Conservation (phyloP, 177 flowering plant genomes). For the Vitis hybrid region DNA sequence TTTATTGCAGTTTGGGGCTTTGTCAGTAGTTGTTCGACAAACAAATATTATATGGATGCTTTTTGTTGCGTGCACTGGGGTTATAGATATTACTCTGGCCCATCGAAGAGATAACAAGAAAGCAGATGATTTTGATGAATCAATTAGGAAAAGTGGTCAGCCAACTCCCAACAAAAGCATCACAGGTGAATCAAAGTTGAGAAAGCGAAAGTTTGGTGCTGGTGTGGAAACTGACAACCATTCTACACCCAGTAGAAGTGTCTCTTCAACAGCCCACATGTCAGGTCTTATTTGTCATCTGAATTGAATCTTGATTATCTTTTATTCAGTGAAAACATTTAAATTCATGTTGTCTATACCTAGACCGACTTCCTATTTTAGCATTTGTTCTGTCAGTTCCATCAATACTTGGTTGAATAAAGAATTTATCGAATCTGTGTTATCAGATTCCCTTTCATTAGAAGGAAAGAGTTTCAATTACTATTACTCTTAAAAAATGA, state of each 20-base stretch:
- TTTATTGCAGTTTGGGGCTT: constrained; percentile 66
- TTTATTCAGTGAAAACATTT: neutral
- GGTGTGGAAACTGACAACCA: constrained; percentile 8
- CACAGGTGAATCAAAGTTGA: constrained; percentile 32
- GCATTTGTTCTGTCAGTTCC: too few relatives aligned
- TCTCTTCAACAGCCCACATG: constrained; percentile 15
- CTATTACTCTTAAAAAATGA: too few relatives aligned
- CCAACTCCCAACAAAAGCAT: constrained; percentile 15
- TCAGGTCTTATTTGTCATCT: constrained; percentile 40
- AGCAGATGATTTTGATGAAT: constrained; percentile 20
- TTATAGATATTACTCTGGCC: constrained; percentile 40
- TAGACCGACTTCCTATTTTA: too few relatives aligned
- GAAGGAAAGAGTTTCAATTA: too few relatives aligned
- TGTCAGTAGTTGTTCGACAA: constrained; percentile 76
- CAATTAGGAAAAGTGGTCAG: constrained; percentile 19
- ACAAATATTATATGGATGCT: constrained; percentile 91
- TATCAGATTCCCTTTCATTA: too few relatives aligned
- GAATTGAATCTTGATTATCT: neutral
- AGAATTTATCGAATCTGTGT: too few relatives aligned
- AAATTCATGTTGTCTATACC: neutral
- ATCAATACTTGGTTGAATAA: too few relatives aligned
- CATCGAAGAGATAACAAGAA: constrained; percentile 21
- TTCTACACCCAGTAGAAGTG: constrained; percentile 2
- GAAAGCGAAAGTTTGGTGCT: constrained; percentile 44
- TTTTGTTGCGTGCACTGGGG: constrained; percentile 70